These are phyloP conservation scores for Circinella umbellata DNA, from an alignment of 371 early-diverging fungal genomes.

Conservation along the genomic window DNA sequence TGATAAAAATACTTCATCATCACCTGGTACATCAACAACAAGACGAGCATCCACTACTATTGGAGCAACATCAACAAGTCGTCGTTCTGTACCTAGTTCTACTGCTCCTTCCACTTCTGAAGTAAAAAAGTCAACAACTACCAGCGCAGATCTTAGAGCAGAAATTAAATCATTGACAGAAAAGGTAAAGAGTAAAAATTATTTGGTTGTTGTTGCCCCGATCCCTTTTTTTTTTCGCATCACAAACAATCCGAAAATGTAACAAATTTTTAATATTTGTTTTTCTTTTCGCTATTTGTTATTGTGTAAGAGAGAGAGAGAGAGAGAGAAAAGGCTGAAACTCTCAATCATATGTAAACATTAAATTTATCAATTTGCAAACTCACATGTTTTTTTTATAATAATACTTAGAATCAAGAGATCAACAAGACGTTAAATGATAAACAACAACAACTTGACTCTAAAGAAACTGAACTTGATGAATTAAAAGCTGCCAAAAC, in stretches of 20 bases:
- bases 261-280: not conserved
- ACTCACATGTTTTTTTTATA: no score
- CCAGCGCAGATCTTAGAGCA: not conserved
- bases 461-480: slow-evolving; percentile 8
- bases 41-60: not conserved
- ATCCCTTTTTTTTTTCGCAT: not conserved
- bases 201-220: not conserved
- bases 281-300: not conserved
- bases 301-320: not conserved
- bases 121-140: not conserved
- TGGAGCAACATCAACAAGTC: not conserved
- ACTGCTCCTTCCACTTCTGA: not conserved
- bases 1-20: no score
- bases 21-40: not conserved
- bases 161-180: slow-evolving; percentile 13
- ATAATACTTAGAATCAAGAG: slow-evolving; percentile 1
- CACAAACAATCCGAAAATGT: not conserved
- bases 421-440: not conserved
- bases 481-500: not conserved
- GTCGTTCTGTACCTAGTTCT: not conserved
- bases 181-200: slow-evolving; percentile 3
- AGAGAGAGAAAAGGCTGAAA: not conserved
- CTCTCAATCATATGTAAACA: not conserved
- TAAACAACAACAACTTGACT: not conserved
- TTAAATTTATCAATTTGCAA: no score